Evolutionary conservation across 2,329 filamentous ascomycete species (phyloP).

Genomic region (Claviceps maximensis): DNA sequence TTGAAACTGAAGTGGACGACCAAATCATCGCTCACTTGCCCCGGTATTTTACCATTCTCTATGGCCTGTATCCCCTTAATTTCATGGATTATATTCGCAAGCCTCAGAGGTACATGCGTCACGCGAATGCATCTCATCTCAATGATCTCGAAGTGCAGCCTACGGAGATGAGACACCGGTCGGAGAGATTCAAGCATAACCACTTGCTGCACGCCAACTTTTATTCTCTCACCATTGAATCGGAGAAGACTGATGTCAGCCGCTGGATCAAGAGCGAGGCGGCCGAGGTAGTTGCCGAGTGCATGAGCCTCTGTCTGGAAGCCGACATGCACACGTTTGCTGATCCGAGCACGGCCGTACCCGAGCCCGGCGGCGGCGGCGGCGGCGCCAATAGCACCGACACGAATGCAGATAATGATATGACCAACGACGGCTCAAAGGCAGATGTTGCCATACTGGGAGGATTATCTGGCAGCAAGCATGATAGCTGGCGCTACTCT

Average conservation of each 20-base stretch:
- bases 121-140: slow-evolving; percentile 53
- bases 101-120: slow-evolving; percentile 63
- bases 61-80: slow-evolving; percentile 73
- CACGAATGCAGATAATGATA: slow-evolving; percentile 15
- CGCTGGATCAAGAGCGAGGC: slow-evolving; percentile 71
- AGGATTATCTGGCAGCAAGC: slow-evolving; percentile 20
- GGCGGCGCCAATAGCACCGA: slow-evolving; percentile 10
- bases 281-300: slow-evolving; percentile 67
- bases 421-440: slow-evolving; percentile 19
- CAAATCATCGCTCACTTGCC: slow-evolving; percentile 52
- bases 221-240: slow-evolving; percentile 64
- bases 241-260: slow-evolving; percentile 62
- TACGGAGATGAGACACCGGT: slow-evolving; percentile 61
- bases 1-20: slow-evolving; percentile 48
- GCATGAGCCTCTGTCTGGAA: slow-evolving; percentile 50
- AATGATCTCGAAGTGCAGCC: slow-evolving; percentile 70
- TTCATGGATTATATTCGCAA: slow-evolving; percentile 80
- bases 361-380: slow-evolving; percentile 10
- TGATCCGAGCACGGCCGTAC: slow-evolving; percentile 8
- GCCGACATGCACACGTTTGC: slow-evolving; percentile 14
- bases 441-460: slow-evolving; percentile 28
- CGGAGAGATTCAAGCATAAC: slow-evolving; percentile 58
- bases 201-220: slow-evolving; percentile 78
- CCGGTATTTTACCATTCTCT: slow-evolving; percentile 70
- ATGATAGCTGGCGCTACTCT: slow-evolving; percentile 39